A percentile compares a stretch with the other conserved stretches of the same genome.
These are phyloP conservation scores for Phytopythium delawarense DNA, from an alignment of 352 stramenopile genomes.

Conservation along the genomic window DNA sequence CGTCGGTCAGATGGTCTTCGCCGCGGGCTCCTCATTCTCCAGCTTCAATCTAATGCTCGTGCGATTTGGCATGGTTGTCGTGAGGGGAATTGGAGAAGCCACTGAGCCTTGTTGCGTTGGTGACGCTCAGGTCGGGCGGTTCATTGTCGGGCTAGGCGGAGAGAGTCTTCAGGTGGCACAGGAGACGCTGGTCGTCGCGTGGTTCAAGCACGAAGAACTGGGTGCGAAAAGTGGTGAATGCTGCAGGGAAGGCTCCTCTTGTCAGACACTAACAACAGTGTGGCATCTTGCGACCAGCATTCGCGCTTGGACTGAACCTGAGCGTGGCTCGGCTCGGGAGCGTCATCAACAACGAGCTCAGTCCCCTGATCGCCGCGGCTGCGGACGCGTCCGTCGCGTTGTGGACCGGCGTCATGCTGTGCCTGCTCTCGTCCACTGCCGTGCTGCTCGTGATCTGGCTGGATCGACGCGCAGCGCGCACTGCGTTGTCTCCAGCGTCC, in stretches of 20 bases:
- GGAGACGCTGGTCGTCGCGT: slow-evolving; percentile 86
- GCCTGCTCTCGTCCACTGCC: slow-evolving; percentile 54
- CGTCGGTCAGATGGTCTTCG: slow-evolving; percentile 85
- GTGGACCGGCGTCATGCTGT: slow-evolving; percentile 86
- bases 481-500: slow-evolving; percentile 14
- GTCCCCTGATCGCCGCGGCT: slow-evolving; percentile 66
- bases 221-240: slow-evolving; percentile 14
- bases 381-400: slow-evolving; percentile 70
- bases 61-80: background rate
- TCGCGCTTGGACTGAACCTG: slow-evolving; percentile 92
- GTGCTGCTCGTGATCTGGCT: slow-evolving; percentile 78
- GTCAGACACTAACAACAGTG: background rate
- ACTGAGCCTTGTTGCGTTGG: background rate
- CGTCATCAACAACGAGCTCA: slow-evolving; percentile 92
- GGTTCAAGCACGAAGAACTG: slow-evolving; percentile 92
- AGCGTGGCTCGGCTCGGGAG: slow-evolving; percentile 87
- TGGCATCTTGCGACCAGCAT: slow-evolving; percentile 27
- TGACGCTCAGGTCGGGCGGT: slow-evolving; percentile 64
- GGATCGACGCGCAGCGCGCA: slow-evolving; percentile 53
- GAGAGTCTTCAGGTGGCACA: slow-evolving; percentile 90
- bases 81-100: background rate
- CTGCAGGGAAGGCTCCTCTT: background rate
- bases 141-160: slow-evolving; percentile 91
- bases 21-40: slow-evolving; percentile 74
- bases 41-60: slow-evolving; percentile 79